phyloP scores from a whole-genome alignment of 73 alveolate species.

The Paramecium sexaurelia region DNA sequence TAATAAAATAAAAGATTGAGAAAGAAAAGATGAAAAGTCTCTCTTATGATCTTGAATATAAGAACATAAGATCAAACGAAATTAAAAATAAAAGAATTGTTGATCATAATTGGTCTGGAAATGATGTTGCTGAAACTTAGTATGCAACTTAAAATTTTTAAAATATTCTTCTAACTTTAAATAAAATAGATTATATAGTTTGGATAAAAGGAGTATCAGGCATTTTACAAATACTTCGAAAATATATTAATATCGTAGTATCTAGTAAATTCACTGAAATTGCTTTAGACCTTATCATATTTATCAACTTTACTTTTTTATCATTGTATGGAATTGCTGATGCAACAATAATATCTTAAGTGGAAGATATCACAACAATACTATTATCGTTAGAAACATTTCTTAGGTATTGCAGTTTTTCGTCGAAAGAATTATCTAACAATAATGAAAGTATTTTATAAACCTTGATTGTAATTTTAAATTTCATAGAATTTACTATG shows the following conservation, averaged over 20 bases:
- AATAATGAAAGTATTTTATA: not conserved
- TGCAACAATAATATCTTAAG: not conserved
- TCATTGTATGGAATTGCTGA: not conserved
- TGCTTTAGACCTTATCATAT: not conserved
- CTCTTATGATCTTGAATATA: not conserved
- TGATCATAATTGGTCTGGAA: not conserved
- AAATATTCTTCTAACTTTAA: not conserved
- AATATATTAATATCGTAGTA: not conserved
- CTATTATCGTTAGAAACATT: not conserved
- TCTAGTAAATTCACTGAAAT: not conserved
- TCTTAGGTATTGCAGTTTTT: not conserved
- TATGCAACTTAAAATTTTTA: not conserved
- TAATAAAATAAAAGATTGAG: not conserved
- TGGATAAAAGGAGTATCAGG: constrained; percentile 30
- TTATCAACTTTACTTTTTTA: not conserved
- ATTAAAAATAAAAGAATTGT: not conserved
- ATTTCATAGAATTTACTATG: constrained; percentile 8
- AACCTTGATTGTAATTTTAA: not conserved
- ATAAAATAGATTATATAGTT: not conserved
- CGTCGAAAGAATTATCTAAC: not conserved
- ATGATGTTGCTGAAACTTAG: not conserved
- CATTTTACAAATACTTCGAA: not conserved
- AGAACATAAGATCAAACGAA: not conserved
- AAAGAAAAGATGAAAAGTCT: not conserved
- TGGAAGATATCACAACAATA: not conserved